These are phyloP conservation scores for Herpetomonas samuelpessoai DNA, from an alignment of 208 protist species.

Conservation along the genomic window DNA sequence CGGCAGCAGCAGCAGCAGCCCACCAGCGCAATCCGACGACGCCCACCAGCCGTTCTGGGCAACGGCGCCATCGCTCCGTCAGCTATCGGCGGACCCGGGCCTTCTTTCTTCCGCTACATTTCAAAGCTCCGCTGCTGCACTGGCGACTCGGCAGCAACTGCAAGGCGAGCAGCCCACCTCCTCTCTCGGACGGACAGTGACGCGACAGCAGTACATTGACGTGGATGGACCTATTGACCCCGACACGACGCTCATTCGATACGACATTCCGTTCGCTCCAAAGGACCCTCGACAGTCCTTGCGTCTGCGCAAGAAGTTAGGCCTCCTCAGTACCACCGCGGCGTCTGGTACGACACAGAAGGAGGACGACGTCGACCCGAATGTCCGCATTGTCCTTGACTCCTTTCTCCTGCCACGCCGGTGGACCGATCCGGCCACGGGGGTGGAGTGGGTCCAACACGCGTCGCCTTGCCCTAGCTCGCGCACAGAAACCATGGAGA, in stretches of 20 bases:
- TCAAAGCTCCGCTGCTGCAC: too few species aligned
- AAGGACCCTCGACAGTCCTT: constrained; percentile 59
- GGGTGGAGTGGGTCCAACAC: constrained; percentile 83
- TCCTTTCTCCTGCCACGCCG: constrained; percentile 80
- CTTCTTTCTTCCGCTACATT: constrained; percentile 18
- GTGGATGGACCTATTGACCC: constrained; percentile 64
- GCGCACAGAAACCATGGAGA: constrained; percentile 73
- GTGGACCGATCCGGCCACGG: constrained; percentile 51
- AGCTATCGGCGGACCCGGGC: not conserved
- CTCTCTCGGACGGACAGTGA: not conserved
- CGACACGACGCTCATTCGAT: constrained; percentile 60
- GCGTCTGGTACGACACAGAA: not conserved
- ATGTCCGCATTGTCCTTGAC: constrained; percentile 81
- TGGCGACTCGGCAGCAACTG: too few species aligned
- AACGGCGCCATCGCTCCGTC: not conserved
- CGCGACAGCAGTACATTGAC: constrained; percentile 38
- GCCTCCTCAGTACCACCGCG: constrained; percentile 5
- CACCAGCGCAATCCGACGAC: too few species aligned
- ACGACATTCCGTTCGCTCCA: constrained; percentile 76
- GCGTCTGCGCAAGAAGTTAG: constrained; percentile 45
- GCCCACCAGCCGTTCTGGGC: not conserved
- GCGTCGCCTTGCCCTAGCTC: constrained; percentile 60
- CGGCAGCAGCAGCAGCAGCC: too few species aligned
- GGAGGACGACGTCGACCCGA: constrained; percentile 47
- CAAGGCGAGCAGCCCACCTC: not conserved